phyloP scores from a whole-genome alignment of 2,329 filamentous ascomycete species.

The Diaporthe sp. region DNA sequence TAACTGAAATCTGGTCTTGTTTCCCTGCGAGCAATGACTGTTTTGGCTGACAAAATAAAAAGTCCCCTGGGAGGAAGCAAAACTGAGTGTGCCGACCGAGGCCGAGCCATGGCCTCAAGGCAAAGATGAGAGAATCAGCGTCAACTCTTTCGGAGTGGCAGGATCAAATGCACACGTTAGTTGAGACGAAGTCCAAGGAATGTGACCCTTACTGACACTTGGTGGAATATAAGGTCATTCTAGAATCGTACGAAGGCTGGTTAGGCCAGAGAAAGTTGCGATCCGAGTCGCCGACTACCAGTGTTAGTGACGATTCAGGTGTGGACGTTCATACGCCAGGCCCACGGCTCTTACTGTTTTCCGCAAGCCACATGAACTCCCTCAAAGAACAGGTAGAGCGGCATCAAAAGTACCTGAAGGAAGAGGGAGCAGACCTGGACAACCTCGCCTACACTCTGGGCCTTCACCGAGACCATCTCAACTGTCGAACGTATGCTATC shows the following conservation, averaged over 20 bases:
- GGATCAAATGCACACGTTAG: constrained; percentile 54
- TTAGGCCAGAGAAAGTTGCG: too few relatives aligned
- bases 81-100: constrained; percentile 45
- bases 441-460: constrained; percentile 44
- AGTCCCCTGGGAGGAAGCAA: constrained; percentile 40
- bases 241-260: too few relatives aligned
- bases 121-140: constrained; percentile 45
- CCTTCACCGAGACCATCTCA: constrained; percentile 37
- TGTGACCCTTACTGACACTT: too few relatives aligned
- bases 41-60: background rate
- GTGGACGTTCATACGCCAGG: background rate
- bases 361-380: constrained; percentile 40
- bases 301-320: too few relatives aligned
- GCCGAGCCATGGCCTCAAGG: constrained; percentile 44
- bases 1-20: too few relatives aligned
- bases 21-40: too few relatives aligned
- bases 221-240: too few relatives aligned
- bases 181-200: too few relatives aligned
- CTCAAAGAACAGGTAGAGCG: constrained; percentile 36
- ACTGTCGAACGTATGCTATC: constrained; percentile 39
- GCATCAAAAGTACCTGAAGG: constrained; percentile 21
- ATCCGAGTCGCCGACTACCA: too few relatives aligned
- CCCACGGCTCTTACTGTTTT: constrained; percentile 39
- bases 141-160: constrained; percentile 57
- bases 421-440: background rate